Base-by-base conservation (phyloP, 225 moss, liverwort and hornwort genomes). In the Polytrichum formosum region DNA sequence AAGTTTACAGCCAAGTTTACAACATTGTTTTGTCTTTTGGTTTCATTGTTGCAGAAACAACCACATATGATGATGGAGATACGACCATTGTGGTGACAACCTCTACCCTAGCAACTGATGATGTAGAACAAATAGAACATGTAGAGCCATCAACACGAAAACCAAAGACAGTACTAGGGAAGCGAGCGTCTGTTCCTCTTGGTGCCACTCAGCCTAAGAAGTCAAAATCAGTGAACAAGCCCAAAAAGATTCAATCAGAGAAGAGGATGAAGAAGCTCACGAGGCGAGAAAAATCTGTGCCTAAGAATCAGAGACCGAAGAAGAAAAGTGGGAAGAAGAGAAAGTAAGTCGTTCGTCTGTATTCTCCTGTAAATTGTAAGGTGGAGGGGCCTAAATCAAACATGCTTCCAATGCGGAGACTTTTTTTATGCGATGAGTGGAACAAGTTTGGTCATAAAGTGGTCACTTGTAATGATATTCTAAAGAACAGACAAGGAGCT, bases 231-330 rank as follows among this genome's bases (percentile, higher is more conserved):
- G 87, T 92, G 72, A 95, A 95, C 74, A 95, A 92, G 74, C 88
- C 85, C 9, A 92, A 92, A 80, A 89, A 82, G 70, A 68, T 86
- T 4, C 77, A 79, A n/a, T 95, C 91, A 23, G 85, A 95, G 77
- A 95, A 95, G 68, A 72, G 95, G 53, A 89, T 54, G 56, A 89
- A 87, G 82, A 95, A 91, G 79, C 78, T 91, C 21, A 79, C 95
- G 7, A 88, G 91, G 80, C 81, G 95, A 61, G 95, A 95, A 73
- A 94, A 89, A 73, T 85, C 93, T 1, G 85, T 87, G 27, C 93
- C 93, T 1, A 91, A 84, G 79, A 94, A 94, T 26, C 78, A 88
- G 76, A 91, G 91, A 76, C 20, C 85, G 18, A 90, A 81, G 73
- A 46, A 46, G 62, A 89, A 89, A 70, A 80, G 87, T 56, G 88